Evolutionary conservation across 768 basidiomycete genomes (phyloP).

Genomic region (Ramaria sp.): DNA sequence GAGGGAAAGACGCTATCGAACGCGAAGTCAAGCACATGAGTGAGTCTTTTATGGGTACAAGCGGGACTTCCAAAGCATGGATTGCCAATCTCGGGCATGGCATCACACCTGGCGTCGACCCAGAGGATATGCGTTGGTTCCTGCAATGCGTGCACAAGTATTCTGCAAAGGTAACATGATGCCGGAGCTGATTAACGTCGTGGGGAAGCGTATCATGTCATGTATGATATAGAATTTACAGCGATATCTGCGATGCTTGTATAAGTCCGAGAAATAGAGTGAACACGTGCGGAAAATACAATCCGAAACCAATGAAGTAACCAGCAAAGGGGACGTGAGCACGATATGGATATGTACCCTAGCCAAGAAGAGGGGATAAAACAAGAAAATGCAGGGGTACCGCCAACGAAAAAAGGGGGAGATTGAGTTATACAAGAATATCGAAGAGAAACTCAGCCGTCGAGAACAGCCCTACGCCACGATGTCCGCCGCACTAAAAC

Average conservation of each 20-base stretch:
- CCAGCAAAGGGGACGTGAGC: neutral
- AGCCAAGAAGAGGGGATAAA: neutral
- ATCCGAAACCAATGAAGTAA: constrained; percentile 1
- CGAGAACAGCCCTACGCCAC: constrained; percentile 40
- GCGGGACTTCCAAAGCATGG: constrained; percentile 58
- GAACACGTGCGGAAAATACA: neutral
- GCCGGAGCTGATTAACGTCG: neutral
- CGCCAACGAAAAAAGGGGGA: neutral
- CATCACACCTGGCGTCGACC: constrained; percentile 91
- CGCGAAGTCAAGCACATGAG: constrained; percentile 74
- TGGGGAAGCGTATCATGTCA: neutral
- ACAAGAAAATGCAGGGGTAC: neutral
- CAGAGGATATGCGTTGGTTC: constrained; percentile 87
- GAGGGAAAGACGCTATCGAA: constrained; percentile 80
- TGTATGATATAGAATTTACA: neutral
- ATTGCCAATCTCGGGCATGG: constrained; percentile 97
- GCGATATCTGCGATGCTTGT: neutral
- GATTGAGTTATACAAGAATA: neutral
- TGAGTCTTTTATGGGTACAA: constrained; percentile 50
- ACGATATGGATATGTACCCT: constrained; percentile 1
- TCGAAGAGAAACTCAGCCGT: neutral
- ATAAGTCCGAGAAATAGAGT: neutral
- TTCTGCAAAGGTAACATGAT: constrained; percentile 25
- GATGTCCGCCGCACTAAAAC: constrained; percentile 80
- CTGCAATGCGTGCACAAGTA: constrained; percentile 84